Percentiles rank a stretch among this genome's conserved stretches.
Evolutionary conservation across 2,329 filamentous ascomycete species (phyloP).

Genomic region (Colletotrichum sp.): DNA sequence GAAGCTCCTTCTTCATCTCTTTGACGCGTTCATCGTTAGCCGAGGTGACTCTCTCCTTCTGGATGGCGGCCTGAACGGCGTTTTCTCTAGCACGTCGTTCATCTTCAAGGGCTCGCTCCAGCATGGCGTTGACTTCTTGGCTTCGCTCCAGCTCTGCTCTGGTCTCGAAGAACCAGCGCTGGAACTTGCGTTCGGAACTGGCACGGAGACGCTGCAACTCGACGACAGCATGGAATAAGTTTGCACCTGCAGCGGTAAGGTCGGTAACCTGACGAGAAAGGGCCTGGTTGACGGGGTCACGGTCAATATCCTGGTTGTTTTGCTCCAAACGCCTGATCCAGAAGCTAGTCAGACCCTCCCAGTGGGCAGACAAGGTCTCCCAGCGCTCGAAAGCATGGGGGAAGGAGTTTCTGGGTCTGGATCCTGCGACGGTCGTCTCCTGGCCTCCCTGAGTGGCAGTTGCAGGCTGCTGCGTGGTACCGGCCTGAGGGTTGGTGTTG

Average conservation of each 20-base stretch:
- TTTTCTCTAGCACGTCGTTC: slow-evolving; percentile 76
- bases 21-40: slow-evolving; percentile 78
- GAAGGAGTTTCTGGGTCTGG: slow-evolving; percentile 71
- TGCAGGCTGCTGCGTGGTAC: slow-evolving; percentile 13
- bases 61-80: slow-evolving; percentile 68
- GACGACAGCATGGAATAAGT: slow-evolving; percentile 96
- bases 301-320: slow-evolving; percentile 83
- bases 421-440: slow-evolving; percentile 32
- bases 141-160: slow-evolving; percentile 84
- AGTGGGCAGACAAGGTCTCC: slow-evolving; percentile 96
- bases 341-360: slow-evolving; percentile 96
- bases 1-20: slow-evolving; percentile 91
- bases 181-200: slow-evolving; percentile 96
- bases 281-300: slow-evolving; percentile 84
- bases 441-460: slow-evolving; percentile 32
- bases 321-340: slow-evolving; percentile 95
- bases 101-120: slow-evolving; percentile 76
- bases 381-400: slow-evolving; percentile 97
- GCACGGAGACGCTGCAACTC: slow-evolving; percentile 92
- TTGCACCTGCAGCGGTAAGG: slow-evolving; percentile 94
- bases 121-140: slow-evolving; percentile 80
- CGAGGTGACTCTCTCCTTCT: slow-evolving; percentile 70
- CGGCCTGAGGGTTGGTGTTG: slow-evolving; percentile 28
- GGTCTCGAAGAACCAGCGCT: slow-evolving; percentile 98
- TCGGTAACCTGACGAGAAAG: slow-evolving; percentile 94